phyloP scores from a whole-genome alignment of 192 early-diverging fungal species.

The Jimgerdemannia lactiflua region DNA sequence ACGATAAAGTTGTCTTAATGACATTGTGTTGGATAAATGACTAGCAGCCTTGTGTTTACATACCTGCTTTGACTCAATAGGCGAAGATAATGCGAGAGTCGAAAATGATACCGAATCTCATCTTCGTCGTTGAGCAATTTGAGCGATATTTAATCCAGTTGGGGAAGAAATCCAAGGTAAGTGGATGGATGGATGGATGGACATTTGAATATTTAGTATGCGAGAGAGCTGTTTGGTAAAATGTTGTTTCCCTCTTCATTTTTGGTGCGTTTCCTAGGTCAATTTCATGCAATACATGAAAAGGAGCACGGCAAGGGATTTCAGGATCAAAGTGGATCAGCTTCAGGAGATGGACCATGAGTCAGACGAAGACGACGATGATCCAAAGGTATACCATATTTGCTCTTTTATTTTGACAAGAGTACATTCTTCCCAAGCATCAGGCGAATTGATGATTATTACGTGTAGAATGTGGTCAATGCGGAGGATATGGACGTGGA shows the following conservation, averaged over 20 bases:
- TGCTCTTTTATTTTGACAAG: too few relatives aligned
- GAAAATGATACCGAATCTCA: conserved; percentile 65
- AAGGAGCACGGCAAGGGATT: conserved; percentile 77
- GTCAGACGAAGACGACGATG: neutral
- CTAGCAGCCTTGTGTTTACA: neutral
- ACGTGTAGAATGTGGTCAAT: neutral
- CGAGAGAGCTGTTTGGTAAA: neutral
- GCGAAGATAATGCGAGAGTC: conserved; percentile 67
- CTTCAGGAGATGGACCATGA: neutral
- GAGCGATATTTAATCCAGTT: conserved; percentile 72
- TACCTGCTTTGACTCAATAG: conserved; percentile 19
- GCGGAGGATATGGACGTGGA: neutral
- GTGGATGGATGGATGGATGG: neutral
- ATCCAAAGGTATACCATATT: neutral
- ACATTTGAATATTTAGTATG: neutral
- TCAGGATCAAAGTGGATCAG: conserved; percentile 57
- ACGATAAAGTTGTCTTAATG: neutral
- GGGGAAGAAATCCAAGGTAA: conserved; percentile 64
- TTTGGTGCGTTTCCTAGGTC: conserved; percentile 5
- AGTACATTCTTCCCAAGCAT: too few relatives aligned
- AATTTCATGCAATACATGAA: conserved; percentile 75
- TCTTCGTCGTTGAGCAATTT: conserved; percentile 74
- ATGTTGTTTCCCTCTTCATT: neutral
- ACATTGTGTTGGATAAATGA: too few relatives aligned
- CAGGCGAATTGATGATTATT: neutral